Base-by-base conservation (phyloP, 1,139 yeast species). In the Candida albicans region DNA sequence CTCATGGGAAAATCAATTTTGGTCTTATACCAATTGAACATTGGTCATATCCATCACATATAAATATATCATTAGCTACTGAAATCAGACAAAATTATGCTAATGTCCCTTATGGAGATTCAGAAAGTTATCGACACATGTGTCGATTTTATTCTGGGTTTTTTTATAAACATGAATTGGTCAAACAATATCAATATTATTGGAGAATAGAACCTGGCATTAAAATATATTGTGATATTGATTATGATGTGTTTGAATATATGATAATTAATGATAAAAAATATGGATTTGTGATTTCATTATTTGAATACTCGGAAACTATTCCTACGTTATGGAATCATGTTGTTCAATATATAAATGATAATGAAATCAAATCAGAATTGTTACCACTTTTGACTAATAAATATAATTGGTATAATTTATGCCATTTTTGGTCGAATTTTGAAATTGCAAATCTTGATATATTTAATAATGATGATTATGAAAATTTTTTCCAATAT, bases 391-490 rank as follows among this genome's bases (percentile, higher is more conserved):
- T 49, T 35, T 29, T 50, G 11, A 26, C 37, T 10, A 50, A 50
- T 35, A 54, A 45, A 41, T 50, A 49, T 40, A 43, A 50, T n/a
- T 52, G 65, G 32, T 68, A 67, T 51, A 68, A 68, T 47, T 49
- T 65, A 33, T 68, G 74, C 50, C 73, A 68, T 47, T 67, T 68
- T 46, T 68, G 74, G 74, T 52, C 69, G 37, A 68, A 68, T 49
- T 68, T 67, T 41, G 73, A 68, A 50, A 63, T 68, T 32, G 73
- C 68, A 6, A 59, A 58, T 41, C 47, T 68, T 10, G 55, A 57
- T 14, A 45, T 68, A 2, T 68, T 60, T 45, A 47, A 54, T 31
- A 51, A 54, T 34, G 44, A 46, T 1, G 47, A 54, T 11, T 68
- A 68, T 50, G 48, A 55, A 11, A 47, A 50, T 2, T 61, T 56